These are phyloP conservation scores for Jaminaea rosea DNA, from an alignment of 1,284 basidiomycete species.

Conservation along the genomic window DNA sequence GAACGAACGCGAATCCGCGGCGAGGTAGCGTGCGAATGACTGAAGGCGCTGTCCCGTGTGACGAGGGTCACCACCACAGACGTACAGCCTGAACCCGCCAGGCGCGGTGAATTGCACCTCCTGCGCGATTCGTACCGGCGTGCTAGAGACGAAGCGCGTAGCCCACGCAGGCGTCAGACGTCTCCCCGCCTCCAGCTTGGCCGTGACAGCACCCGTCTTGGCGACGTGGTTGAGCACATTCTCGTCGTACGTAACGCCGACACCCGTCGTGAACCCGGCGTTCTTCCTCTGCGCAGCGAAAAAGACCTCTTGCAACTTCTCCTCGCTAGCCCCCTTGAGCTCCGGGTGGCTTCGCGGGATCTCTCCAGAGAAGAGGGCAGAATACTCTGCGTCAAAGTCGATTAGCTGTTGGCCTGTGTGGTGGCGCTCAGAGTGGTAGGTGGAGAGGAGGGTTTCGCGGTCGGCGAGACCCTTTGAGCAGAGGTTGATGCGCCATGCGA, in stretches of 20 bases:
- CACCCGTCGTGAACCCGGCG: conserved; percentile 40
- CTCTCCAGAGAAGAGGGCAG: conserved; percentile 47
- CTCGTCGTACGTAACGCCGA: conserved; percentile 33
- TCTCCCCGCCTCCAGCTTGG: conserved; percentile 26
- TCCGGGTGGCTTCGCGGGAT: conserved; percentile 37
- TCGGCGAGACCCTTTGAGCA: conserved; percentile 49
- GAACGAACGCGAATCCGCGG: conserved; percentile 22
- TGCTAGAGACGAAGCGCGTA: conserved; percentile 58
- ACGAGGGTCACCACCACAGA: conserved; percentile 58
- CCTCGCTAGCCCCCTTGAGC: conserved; percentile 24
- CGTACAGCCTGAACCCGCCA: conserved; percentile 61
- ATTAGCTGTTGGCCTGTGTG: conserved; percentile 48
- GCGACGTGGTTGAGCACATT: conserved; percentile 33
- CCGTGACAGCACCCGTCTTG: neutral
- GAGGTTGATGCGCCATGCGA: conserved; percentile 49
- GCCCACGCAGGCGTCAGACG: conserved; percentile 50
- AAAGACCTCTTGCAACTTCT: conserved; percentile 34
- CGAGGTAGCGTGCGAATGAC: conserved; percentile 20
- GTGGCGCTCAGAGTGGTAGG: conserved; percentile 49
- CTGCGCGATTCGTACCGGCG: conserved; percentile 62
- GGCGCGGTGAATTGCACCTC: conserved; percentile 58
- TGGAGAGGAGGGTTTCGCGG: conserved; percentile 40
- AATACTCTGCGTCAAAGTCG: conserved; percentile 48
- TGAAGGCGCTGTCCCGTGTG: conserved; percentile 19
- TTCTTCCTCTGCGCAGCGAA: conserved; percentile 37